Conservation (phyloP, 177 flowering plant genomes). For the Vitis hybrid region DNA sequence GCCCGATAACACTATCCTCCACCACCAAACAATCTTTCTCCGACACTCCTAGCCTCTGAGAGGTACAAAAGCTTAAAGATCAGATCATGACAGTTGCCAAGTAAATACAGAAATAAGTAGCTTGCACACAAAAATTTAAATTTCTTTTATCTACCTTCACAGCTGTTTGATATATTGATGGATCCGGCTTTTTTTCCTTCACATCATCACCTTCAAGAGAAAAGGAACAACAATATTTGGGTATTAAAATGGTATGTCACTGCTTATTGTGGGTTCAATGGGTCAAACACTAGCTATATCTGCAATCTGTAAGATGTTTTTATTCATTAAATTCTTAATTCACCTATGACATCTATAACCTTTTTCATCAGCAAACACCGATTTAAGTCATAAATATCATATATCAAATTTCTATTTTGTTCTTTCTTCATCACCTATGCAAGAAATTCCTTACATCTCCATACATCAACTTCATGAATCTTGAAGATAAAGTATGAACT, state of each 20-base stretch:
- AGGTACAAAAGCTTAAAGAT: not conserved
- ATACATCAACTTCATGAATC: too few species aligned
- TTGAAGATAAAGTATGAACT: too few species aligned
- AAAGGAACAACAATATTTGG: slow-evolving; percentile 6
- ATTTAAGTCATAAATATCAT: too few species aligned
- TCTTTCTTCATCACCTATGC: too few species aligned
- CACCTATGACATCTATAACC: too few species aligned
- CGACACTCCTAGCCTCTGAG: slow-evolving; percentile 67
- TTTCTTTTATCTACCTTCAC: slow-evolving; percentile 47
- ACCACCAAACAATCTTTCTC: slow-evolving; percentile 75
- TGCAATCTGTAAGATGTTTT: too few species aligned
- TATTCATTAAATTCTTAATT: too few species aligned
- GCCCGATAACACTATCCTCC: slow-evolving; percentile 90
- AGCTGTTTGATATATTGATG: slow-evolving; percentile 88
- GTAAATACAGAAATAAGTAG: not conserved
- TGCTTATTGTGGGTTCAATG: not conserved
- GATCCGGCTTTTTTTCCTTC: slow-evolving; percentile 91
- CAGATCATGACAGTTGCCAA: not conserved
- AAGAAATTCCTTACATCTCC: too few species aligned
- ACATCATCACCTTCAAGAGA: slow-evolving; percentile 84
- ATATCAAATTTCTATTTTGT: too few species aligned
- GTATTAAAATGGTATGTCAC: not conserved
- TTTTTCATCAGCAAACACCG: too few species aligned
- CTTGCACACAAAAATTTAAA: not conserved
- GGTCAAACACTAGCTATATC: too few species aligned